Base-by-base conservation (phyloP, 345 rosid species). In the Combretum micranthum region DNA sequence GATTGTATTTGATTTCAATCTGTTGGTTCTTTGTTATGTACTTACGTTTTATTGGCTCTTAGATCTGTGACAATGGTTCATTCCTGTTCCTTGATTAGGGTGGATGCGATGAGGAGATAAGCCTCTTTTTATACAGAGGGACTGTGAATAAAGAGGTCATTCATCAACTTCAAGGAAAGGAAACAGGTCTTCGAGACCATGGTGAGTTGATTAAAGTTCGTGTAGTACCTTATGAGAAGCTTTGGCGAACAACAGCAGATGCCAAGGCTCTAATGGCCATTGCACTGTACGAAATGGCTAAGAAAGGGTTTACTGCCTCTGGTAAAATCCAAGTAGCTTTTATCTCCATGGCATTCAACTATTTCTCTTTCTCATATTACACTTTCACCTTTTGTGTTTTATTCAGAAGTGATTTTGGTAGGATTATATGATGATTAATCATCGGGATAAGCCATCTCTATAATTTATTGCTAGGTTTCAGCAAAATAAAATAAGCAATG, bases 51-150 rank as follows among this genome's bases (percentile, higher is more conserved):
- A 15, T 20, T 44, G 42, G 46, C 20, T 42, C 12, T 37, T 52
- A 42, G 56, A 17, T 50, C 15, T 44, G 32, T 17, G 21, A 45
- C 45, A 16, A 44, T 22, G 2, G 17, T 42, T 49, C 16, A 52
- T 55, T 50, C 42, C 46, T 60, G 45, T 65, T 44, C 20, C 60
- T 19, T 78, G 55, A 15, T 9, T 60, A 86, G 98, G 98, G 98
- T 66, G 95, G 96, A 20, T 84, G 96, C n/a, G 96, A 92, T 54
- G 96, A 92, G 77, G 96, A 84, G 73, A 58, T 92, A 47, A 70
- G 93, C 50, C 49, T 92, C 67, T 86, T 86, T 69, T 74, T 88
- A 13, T 88, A 83, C 66, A 80, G 73, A 81, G 78, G 75, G 37
- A 11, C 54, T 55, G 88, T 92, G n/a, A 79, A 72, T 32, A 69